Base-by-base conservation (phyloP, 2,329 filamentous ascomycete species). In the Elsinoe perseae region DNA sequence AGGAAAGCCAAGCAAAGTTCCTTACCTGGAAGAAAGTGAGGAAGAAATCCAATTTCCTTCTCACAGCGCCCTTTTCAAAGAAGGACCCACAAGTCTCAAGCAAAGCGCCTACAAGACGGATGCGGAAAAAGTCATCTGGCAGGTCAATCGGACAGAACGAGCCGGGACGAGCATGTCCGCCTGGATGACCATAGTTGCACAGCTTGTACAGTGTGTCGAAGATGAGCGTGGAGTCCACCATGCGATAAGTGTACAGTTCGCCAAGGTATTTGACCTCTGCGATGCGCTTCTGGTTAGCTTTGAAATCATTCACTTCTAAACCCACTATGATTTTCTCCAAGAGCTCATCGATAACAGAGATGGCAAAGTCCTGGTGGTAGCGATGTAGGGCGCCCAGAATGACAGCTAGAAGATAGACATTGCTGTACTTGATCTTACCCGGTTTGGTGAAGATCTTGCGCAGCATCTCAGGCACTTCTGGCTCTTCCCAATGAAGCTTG, bases 1-100 rank as follows among this genome's bases (percentile, higher is more conserved):
- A 10, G 8, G 21, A 27, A 53, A 53, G 6, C 6, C 10, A 7
- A n/a, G 25, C n/a, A 38, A 14, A 3, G n/a, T 53, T 36, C 32
- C 53, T 48, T 56, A 56, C 53, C 77, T 95, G 91, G 65, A 98
- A 89, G 72, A 97, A 97, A 0, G 87, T 92, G 59, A 98, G 77
- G 72, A 97, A 98, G 70, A 95, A 97, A 66, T 98, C 93, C 8
- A 98, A 80, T 73, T 97, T 98, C 77, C 97, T 97, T 70, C 91
- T 95, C 1, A 91, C 88, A 42, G 86, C 84, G 6, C 95, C 93
- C 64, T 92, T 86, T 70, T 93, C 93, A 65, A 96, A 98, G 74
- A 92, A 98, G 70, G 95, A 86, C 56, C 95, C 93, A 63, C 92
- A 97, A 0, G 91, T 96, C 71, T 98, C 95, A 3, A 98, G 79